Base-by-base conservation (phyloP, 1,284 basidiomycete genomes). In the Anthracocystis panici-leucophaei region DNA sequence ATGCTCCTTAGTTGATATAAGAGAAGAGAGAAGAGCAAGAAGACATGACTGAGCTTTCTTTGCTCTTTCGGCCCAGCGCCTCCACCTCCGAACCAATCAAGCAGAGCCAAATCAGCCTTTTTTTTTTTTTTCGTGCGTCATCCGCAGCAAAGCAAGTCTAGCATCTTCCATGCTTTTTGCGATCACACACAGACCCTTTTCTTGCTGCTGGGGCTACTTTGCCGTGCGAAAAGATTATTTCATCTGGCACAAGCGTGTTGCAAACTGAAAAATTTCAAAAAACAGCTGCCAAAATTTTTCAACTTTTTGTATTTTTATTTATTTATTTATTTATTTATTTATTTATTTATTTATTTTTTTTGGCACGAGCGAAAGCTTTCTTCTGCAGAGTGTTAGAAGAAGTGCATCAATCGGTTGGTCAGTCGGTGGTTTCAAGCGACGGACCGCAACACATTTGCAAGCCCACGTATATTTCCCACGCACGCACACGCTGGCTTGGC, bases 41-140 rank as follows among this genome's bases (percentile, higher is more conserved):
- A 38, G 35, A 38, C 35, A 38, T 38, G 35, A 38, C 35, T 38
- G 35, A 38, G 35, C 35, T 16, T 33, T 9, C 31, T 33, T 33
- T 33, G 2, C 33, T 12, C 12, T 12, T 38, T 16, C 14, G 33
- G 12, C 8, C 10, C 7, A 33, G 29, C 33, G 33, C 35, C 35
- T 38, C 35, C 65, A 66, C 65, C 46, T 56, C 16, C 10, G 46
- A 35, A 50, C 57, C 57, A 65, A 65, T 65, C 52, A 65, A 44
- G 14, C 44, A 40, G 16, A 16, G 31, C 25, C 38, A 16, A 38
- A 38, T 29, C 45, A 27, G 42, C 33, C 44, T 21, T 35, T 7
- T 29, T 35, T 21, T 35, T 7, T 29, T 35, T 6, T 40, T 35
- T 48, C 40, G 57, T 55, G 65, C 51, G 45, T 41, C 40, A 66